Base-by-base conservation (phyloP, 2,329 filamentous ascomycete genomes). In the Boeremia lycopersici region DNA sequence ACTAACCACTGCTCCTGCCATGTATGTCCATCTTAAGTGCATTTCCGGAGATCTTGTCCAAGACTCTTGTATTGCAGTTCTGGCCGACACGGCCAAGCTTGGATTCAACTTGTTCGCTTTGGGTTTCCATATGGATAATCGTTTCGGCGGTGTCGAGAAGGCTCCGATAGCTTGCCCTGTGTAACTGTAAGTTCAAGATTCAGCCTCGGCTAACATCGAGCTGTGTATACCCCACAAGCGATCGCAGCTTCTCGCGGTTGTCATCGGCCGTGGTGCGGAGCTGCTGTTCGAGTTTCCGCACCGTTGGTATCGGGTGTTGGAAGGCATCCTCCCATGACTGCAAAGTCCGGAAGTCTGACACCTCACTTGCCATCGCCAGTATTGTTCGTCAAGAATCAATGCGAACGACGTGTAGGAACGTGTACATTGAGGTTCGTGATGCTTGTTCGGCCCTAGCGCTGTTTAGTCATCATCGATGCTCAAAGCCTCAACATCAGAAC, bases 111-210 rank as follows among this genome's bases (percentile, higher is more conserved):
- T 81, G 78, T 57, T 88, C 84, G 77, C 95, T 93, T 70, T 93
- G 87, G 34, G 76, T 77, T 63, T 91, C 89, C 91, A 98, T 96
- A 57, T 87, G 84, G 49, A 97, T 89, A 63, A 98, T 98, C n/a
- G 88, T 88, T 76, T 97, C 93, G 49, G 93, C 93, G 0, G 93
- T 97, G 47, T 90, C 90, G 25, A 98, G 86, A 8, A 98, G 86
- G 67, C 95, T 91, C 63, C 93, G 89, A 76, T 98, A 98, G 68
- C 85, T 84, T 64, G 83, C 80, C 17, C 84, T 87, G 63, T 15
- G 35, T 6, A n/a, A 7, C 19, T 19, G 39, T 64, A 19, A 64
- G 53, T 13, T 17, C 12, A 29, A 41, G 6, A 8, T 43, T 19
- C 2, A 29, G n/a, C 17, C 0, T 6, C 6, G 9, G 7, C 13